Conservation (phyloP, 1,284 basidiomycete genomes). For the Malassezia equina region DNA sequence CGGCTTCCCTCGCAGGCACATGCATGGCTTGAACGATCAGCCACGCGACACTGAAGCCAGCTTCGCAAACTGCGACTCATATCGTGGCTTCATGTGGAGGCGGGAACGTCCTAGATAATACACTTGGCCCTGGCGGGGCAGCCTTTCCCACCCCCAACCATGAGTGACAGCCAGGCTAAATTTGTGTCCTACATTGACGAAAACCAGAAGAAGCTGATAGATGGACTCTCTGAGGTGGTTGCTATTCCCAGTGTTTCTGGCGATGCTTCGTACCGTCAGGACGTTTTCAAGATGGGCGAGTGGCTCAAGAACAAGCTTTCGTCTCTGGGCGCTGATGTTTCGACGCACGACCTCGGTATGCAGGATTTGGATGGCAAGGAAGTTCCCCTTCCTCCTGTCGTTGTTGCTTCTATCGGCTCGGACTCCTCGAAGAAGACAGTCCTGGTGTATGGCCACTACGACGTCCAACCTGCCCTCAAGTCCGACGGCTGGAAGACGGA, state of each 20-base stretch:
- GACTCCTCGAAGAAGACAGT: slow-evolving; percentile 81
- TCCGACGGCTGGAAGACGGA: slow-evolving; percentile 74
- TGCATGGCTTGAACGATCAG: background rate
- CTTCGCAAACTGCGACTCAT: slow-evolving; percentile 13
- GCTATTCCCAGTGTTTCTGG: slow-evolving; percentile 46
- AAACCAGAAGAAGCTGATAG: slow-evolving; percentile 36
- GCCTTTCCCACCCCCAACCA: background rate
- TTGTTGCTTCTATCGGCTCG: slow-evolving; percentile 64
- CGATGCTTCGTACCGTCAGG: slow-evolving; percentile 41
- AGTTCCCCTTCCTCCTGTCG: slow-evolving; percentile 68
- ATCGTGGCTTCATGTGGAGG: background rate
- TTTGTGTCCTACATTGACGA: slow-evolving; percentile 41
- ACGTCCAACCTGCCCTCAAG: slow-evolving; percentile 53
- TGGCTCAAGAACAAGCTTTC: slow-evolving; percentile 41
- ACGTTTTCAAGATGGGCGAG: slow-evolving; percentile 43
- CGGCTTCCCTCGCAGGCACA: background rate
- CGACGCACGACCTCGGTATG: slow-evolving; percentile 54
- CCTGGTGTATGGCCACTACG: slow-evolving; percentile 63
- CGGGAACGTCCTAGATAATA: background rate
- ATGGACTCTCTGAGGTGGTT: slow-evolving; percentile 39
- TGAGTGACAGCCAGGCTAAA: slow-evolving; percentile 24
- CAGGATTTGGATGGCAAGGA: slow-evolving; percentile 73
- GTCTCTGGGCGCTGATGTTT: slow-evolving; percentile 33
- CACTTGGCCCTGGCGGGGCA: background rate
- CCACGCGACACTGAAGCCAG: slow-evolving; percentile 7